Evolutionary conservation across 306 rosid species (phyloP).

Genomic region (Trifolium subterraneum): DNA sequence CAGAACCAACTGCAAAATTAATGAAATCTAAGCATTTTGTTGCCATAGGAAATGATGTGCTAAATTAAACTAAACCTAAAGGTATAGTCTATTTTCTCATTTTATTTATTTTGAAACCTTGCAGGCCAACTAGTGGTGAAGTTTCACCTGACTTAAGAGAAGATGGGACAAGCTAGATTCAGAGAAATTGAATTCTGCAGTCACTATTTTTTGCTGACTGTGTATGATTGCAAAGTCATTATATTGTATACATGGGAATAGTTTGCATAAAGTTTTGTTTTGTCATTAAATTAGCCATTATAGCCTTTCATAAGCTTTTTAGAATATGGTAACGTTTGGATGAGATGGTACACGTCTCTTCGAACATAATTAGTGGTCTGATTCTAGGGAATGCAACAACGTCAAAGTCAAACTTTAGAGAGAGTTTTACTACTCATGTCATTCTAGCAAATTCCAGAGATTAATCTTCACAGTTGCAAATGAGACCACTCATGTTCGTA

Average conservation of each 20-base stretch:
- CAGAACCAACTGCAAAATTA: neutral
- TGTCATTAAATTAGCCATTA: constrained; percentile 8
- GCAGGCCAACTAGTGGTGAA: constrained; percentile 64
- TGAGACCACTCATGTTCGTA: neutral
- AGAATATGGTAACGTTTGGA: neutral
- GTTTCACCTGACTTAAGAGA: constrained; percentile 37
- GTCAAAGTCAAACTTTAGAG: neutral
- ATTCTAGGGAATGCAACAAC: neutral
- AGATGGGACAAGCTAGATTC: constrained; percentile 35
- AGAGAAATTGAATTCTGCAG: constrained; percentile 31
- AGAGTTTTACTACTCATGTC: neutral
- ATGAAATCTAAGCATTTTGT: constrained; percentile 16
- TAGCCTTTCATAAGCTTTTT: constrained; percentile 31
- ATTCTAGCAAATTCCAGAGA: neutral
- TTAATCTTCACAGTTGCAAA: neutral
- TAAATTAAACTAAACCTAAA: constrained; percentile 1
- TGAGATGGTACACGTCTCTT: neutral
- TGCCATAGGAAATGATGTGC: constrained; percentile 1
- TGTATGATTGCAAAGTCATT: constrained; percentile 39
- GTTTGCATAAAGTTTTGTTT: constrained; percentile 5
- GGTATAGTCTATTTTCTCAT: constrained; percentile 4
- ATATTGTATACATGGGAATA: constrained; percentile 29
- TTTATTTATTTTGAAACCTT: constrained; percentile 33
- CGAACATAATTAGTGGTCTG: neutral
- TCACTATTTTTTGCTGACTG: constrained; percentile 18